These are phyloP conservation scores for Verticillium dahliae DNA, from an alignment of 2,329 filamentous ascomycete genomes.

Conservation along the genomic window DNA sequence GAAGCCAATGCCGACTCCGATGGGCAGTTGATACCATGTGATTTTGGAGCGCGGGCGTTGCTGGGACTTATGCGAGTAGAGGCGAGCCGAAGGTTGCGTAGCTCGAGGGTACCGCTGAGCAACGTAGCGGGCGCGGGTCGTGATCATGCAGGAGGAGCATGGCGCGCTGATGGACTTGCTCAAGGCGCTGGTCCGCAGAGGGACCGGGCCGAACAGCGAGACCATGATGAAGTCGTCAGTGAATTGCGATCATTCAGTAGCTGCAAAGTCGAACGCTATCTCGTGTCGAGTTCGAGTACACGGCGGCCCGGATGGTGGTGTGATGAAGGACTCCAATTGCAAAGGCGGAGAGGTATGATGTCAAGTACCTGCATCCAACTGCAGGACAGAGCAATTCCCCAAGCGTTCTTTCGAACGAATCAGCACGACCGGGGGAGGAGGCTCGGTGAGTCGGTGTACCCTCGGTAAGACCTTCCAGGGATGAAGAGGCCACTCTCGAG, in stretches of 20 bases:
- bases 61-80: slow-evolving; percentile 34
- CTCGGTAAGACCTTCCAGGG: not conserved
- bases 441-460: not conserved
- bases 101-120: slow-evolving; percentile 1
- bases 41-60: slow-evolving; percentile 48
- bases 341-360: not conserved
- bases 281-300: not conserved
- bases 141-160: slow-evolving; percentile 14
- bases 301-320: not conserved
- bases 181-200: slow-evolving; percentile 23
- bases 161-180: slow-evolving; percentile 18
- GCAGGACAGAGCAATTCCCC: not conserved
- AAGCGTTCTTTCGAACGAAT: not conserved
- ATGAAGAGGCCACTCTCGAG: not conserved
- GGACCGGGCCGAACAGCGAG: slow-evolving; percentile 26
- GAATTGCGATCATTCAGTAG: not conserved
- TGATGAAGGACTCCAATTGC: not conserved
- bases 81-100: slow-evolving; percentile 19
- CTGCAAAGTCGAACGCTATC: not conserved
- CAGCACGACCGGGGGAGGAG: not conserved
- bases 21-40: slow-evolving; percentile 86
- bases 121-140: not conserved
- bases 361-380: not conserved
- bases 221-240: slow-evolving; percentile 18
- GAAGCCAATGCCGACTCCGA: slow-evolving; percentile 79